Evolutionary conservation across 768 basidiomycete species (phyloP).

Genomic region (Mycena indigotica): DNA sequence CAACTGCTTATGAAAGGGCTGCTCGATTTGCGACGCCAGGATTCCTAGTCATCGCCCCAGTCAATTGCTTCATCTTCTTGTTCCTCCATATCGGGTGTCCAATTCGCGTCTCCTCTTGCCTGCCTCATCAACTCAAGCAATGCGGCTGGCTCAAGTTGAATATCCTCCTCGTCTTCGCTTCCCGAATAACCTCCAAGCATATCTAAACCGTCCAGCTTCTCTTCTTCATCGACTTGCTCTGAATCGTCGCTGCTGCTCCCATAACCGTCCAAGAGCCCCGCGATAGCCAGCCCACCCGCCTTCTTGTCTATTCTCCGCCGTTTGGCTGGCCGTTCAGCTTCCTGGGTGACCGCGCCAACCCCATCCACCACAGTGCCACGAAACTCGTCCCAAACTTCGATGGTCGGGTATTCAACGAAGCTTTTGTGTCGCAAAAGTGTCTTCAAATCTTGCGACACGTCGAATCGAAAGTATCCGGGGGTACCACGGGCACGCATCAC

Average conservation of each 20-base stretch:
- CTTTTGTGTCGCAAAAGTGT: slow-evolving; percentile 56
- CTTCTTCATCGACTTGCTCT: slow-evolving; percentile 35
- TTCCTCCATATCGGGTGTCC: slow-evolving; percentile 24
- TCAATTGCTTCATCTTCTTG: slow-evolving; percentile 47
- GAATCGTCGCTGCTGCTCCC: slow-evolving; percentile 51
- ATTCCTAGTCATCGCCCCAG: slow-evolving; percentile 54
- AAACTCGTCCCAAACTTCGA: slow-evolving; percentile 79
- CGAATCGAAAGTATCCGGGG: slow-evolving; percentile 59
- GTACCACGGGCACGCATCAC: slow-evolving; percentile 54
- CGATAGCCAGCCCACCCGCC: slow-evolving; percentile 57
- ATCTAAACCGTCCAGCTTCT: slow-evolving; percentile 37
- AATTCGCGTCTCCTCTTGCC: slow-evolving; percentile 32
- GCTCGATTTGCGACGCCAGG: slow-evolving; percentile 74
- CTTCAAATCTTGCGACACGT: slow-evolving; percentile 49
- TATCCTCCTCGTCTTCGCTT: slow-evolving; percentile 39
- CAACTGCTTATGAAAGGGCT: slow-evolving; percentile 85
- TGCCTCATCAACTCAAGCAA: slow-evolving; percentile 39
- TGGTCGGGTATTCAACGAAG: slow-evolving; percentile 84
- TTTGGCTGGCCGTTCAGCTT: slow-evolving; percentile 46
- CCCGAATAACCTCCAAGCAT: slow-evolving; percentile 45
- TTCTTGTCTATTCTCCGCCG: slow-evolving; percentile 55
- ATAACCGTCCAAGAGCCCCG: slow-evolving; percentile 61
- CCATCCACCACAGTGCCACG: slow-evolving; percentile 60
- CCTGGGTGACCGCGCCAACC: slow-evolving; percentile 44
- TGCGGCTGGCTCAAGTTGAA: slow-evolving; percentile 37